Base-by-base conservation (phyloP, 768 basidiomycete species). In the Gymnopilus dilepis region DNA sequence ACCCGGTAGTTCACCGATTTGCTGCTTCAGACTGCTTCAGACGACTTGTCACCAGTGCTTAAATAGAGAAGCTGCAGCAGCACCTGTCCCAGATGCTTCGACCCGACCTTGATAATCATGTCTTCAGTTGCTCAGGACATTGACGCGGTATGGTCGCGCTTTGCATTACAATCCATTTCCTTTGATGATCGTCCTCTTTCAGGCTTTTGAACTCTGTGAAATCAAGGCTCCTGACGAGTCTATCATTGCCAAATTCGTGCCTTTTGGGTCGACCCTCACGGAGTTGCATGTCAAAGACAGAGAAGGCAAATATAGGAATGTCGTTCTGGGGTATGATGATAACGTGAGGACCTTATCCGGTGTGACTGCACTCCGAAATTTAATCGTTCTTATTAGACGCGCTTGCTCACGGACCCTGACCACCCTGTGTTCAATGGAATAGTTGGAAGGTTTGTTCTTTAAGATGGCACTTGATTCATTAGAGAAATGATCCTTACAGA, bases 291-390 rank as follows among this genome's bases (percentile, higher is more conserved):
- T 85, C 2, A 82, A 82, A 60, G 84, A 86, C 67, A 83, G 76
- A 69, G 63, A 74, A 56, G 82, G 82, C 3, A 75, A 75, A n/a
- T 60, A 74, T 5, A 74, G 81, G 48, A 85, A 87, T 68, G 78
- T 88, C 9, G 74, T 86, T n/a, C 74, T 86, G 1, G 85, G 86
- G 1, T 87, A 84, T 63, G 84, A 86, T 63, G 80, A 86, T 64
- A 82, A 81, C 58, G 82, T 82, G 51, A 59, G 74, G 74, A n/a
- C n/a, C n/a, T 64, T 9, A 21, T 30, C 56, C 8, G 56, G 30
- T 51, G 7, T 19, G 12, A 56, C 12, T 17, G 6, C 38, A 58
- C 17, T 45, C 26, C 28, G 19, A 11, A 28, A 31, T 40, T 50
- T 6, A 17, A 22, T 26, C 21, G 12, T 12, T 24, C 26, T 12